Base-by-base conservation (phyloP, 768 basidiomycete genomes). In the Calocybe indica region DNA sequence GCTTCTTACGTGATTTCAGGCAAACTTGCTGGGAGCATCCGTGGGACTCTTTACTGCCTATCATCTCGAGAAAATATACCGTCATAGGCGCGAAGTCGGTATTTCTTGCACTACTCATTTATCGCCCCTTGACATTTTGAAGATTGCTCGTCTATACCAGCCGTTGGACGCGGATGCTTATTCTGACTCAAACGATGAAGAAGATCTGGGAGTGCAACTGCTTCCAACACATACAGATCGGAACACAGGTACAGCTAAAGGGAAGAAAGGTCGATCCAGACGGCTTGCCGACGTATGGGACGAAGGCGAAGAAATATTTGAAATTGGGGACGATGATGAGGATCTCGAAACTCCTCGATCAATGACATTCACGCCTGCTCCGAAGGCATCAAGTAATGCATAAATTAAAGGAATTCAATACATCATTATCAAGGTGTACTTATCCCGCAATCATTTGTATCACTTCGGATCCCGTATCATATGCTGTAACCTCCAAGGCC, bases 141-240 rank as follows among this genome's bases (percentile, higher is more conserved):
- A 89, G 86, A 92, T 92, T 50, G 73, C 81, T 13, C 80, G 87
- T 5, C 69, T 92, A 4, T 92, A 92, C 62, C 80, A 78, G 37
- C 89, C 89, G 0, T 68, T 92, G 32, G 66, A 77, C 46, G 73
- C 72, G 5, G 22, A 22, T 4, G 54, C 69, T 52, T 45, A 65
- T 31, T 75, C 76, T 36, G 83, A 87, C 36, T 68, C 71, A 2
- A 79, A 79, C 35, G 77, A 83, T 13, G 72, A 76, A 42, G 70
- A 62, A 11, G 63, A 57, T 28, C 51, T 56, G 50, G 73, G 69
- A 8, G 76, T 78, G 1, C 85, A 79, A 49, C 69, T 86, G 8
- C 76, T 88, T 14, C 83, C 85, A 2, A 70, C 72, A n/a, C 73
- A 73, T 42, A 60, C 61, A 37, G 57, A 55, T 10, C 52, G 54